Conservation (phyloP, 2,329 filamentous ascomycete species). For the Paracorniculantispora psalliotae region DNA sequence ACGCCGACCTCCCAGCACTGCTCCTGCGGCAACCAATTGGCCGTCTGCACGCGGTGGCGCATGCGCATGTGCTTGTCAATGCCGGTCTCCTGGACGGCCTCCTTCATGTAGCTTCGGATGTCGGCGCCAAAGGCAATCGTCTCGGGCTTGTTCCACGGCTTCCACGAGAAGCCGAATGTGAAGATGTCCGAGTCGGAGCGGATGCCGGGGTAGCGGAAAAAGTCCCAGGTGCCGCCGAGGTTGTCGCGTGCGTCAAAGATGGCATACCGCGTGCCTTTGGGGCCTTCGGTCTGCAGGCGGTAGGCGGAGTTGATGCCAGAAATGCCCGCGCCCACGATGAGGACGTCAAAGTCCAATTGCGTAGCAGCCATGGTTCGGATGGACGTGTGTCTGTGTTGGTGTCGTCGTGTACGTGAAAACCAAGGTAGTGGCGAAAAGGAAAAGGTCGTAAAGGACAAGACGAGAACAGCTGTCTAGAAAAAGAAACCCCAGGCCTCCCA, state of each 20-base stretch:
- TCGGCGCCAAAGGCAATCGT: conserved; percentile 47
- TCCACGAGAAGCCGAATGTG: conserved; percentile 64
- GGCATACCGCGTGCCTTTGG: conserved; percentile 50
- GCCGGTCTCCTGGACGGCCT: conserved; percentile 43
- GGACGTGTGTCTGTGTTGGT: background rate
- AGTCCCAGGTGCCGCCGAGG: conserved; percentile 73
- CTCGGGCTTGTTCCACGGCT: conserved; percentile 56
- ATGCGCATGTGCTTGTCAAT: conserved; percentile 54
- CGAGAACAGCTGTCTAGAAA: background rate
- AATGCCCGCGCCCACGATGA: conserved; percentile 70
- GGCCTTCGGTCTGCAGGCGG: conserved; percentile 54
- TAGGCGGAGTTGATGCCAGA: conserved; percentile 73
- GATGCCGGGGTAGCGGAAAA: conserved; percentile 73
- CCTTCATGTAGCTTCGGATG: conserved; percentile 51
- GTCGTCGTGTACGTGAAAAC: background rate
- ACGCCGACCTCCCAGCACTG: conserved; percentile 48
- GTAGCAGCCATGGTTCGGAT: background rate
- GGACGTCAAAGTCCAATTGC: conserved; percentile 39
- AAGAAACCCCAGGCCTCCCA: background rate
- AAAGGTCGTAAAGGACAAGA: too few species aligned
- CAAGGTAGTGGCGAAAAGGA: background rate
- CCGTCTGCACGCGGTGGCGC: conserved; percentile 41
- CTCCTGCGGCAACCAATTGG: conserved; percentile 50
- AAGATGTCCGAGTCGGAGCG: conserved; percentile 58
- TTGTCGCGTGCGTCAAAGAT: conserved; percentile 64